Percentiles rank a stretch among this genome's conserved stretches.
These are phyloP conservation scores for Penicillium arizonense DNA, from an alignment of 495 filamentous ascomycete genomes.

Conservation along the genomic window DNA sequence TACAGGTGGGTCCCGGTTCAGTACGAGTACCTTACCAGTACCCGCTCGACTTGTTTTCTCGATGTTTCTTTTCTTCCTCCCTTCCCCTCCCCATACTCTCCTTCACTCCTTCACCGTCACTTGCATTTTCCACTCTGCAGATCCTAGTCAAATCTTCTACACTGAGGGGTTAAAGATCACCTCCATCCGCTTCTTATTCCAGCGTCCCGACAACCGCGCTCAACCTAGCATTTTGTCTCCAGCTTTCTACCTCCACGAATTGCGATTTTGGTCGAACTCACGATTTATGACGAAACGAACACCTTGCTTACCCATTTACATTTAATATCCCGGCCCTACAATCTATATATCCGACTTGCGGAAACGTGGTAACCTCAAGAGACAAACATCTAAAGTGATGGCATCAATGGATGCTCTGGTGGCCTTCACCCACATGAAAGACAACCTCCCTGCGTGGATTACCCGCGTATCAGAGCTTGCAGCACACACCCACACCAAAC, in stretches of 20 bases:
- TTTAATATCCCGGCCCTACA: background rate
- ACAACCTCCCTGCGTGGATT: slow-evolving; percentile 68
- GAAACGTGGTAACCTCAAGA: background rate
- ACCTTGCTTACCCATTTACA: background rate
- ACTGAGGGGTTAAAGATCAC: slow-evolving; percentile 2
- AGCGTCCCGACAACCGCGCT: background rate
- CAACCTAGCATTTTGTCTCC: background rate
- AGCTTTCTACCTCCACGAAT: background rate
- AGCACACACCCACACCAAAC: slow-evolving; percentile 64
- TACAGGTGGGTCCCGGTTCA: background rate
- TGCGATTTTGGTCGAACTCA: slow-evolving; percentile 5
- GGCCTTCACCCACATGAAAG: slow-evolving; percentile 54
- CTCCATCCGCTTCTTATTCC: background rate
- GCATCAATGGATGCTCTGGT: slow-evolving; percentile 60
- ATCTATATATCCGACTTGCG: background rate
- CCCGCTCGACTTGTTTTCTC: slow-evolving; percentile 11
- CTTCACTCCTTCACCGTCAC: slow-evolving; percentile 20
- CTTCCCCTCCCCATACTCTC: slow-evolving; percentile 9
- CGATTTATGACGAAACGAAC: slow-evolving; percentile 34
- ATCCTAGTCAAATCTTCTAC: background rate
- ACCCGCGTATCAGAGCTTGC: slow-evolving; percentile 66
- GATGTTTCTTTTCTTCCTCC: slow-evolving; percentile 12
- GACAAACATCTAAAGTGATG: slow-evolving; percentile 15
- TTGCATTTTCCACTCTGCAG: background rate
- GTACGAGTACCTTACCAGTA: slow-evolving; percentile 16